Conservation (phyloP, 257 asterid genomes). For the Ballota nigra region DNA sequence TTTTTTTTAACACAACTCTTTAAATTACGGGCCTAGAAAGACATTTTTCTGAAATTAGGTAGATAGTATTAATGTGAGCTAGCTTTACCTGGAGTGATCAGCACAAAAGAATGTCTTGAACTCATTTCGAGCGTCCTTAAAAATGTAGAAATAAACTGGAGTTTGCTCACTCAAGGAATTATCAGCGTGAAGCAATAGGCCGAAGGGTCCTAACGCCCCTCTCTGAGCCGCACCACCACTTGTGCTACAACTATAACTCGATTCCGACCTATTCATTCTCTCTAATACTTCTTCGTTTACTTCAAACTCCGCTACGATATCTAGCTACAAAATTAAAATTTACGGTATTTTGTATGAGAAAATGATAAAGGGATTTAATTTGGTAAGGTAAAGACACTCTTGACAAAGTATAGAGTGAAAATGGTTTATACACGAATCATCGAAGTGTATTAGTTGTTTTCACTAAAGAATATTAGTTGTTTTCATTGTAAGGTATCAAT, state of each 20-base stretch:
- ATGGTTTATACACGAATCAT: no score
- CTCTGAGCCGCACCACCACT: conserved; percentile 56
- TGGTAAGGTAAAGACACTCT: no score
- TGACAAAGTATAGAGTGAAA: no score
- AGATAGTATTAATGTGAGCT: background rate
- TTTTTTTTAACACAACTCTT: no score
- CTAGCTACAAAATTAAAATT: conserved; percentile 38
- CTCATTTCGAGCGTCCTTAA: conserved; percentile 43
- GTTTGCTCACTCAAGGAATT: conserved; percentile 50
- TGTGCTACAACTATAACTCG: conserved; percentile 37
- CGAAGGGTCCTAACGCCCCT: conserved; percentile 74
- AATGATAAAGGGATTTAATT: no score
- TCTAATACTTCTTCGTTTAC: conserved; percentile 28
- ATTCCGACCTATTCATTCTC: conserved; percentile 30
- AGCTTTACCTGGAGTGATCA: conserved; percentile 54
- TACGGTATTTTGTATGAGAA: background rate
- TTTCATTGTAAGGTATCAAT: no score
- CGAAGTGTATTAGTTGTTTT: no score
- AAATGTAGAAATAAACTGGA: conserved; percentile 59
- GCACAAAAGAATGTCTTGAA: conserved; percentile 54
- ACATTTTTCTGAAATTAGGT: background rate
- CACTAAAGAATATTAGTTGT: no score
- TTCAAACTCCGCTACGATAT: conserved; percentile 64
- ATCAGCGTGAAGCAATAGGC: conserved; percentile 45
- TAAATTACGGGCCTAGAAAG: no score